Percentiles rank a stretch among this genome's conserved stretches.
phyloP scores from a whole-genome alignment of 1,284 basidiomycete species.

The Ganoderma multipileum region DNA sequence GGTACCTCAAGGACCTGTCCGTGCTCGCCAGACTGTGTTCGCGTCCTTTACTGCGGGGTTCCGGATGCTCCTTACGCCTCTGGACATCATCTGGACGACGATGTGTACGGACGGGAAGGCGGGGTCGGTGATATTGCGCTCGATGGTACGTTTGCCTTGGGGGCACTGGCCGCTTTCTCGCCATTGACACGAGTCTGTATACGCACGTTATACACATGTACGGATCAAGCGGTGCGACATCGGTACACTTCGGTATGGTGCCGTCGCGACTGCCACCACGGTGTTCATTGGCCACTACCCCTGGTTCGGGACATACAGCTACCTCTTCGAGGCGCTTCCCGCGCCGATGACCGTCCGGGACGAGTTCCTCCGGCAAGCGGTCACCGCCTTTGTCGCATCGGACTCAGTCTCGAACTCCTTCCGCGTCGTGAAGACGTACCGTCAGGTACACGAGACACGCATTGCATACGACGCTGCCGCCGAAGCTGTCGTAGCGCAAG shows the following conservation, averaged over 20 bases:
- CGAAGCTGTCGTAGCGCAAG: constrained; percentile 65
- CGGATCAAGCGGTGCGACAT: constrained; percentile 80
- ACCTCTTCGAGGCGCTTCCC: constrained; percentile 72
- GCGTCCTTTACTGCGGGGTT: constrained; percentile 77
- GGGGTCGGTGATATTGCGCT: constrained; percentile 68
- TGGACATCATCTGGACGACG: constrained; percentile 35
- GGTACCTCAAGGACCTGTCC: constrained; percentile 69
- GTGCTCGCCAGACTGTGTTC: constrained; percentile 68
- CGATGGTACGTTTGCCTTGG: constrained; percentile 54
- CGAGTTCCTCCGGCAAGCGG: constrained; percentile 77
- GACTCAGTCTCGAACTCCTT: constrained; percentile 86
- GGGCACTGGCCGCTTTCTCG: background rate
- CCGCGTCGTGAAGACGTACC: constrained; percentile 90
- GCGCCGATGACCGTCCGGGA: constrained; percentile 56
- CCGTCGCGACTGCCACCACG: constrained; percentile 86
- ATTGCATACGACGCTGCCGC: constrained; percentile 80
- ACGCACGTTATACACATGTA: constrained; percentile 34
- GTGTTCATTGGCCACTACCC: constrained; percentile 91
- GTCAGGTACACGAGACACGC: constrained; percentile 34
- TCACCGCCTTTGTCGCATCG: constrained; percentile 88
- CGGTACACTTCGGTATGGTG: constrained; percentile 81
- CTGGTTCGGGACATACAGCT: constrained; percentile 88
- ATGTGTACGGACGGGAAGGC: constrained; percentile 85
- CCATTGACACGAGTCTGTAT: background rate
- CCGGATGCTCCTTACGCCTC: constrained; percentile 76